Conservation (phyloP, 208 protist species). For the Leishmania aethiopica region DNA sequence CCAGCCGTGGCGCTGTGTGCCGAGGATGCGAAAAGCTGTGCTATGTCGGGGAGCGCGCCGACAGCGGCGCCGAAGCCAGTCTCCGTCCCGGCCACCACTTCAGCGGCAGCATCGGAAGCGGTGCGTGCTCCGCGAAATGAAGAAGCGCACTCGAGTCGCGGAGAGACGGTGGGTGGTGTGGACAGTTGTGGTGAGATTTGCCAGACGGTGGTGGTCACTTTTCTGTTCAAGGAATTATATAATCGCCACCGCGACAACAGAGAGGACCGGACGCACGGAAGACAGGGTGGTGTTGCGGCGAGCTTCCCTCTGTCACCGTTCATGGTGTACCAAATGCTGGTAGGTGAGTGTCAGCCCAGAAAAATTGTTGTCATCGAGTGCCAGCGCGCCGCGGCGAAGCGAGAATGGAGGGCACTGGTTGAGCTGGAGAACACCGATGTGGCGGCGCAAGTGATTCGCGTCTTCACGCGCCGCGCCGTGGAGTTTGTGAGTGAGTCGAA, state of each 20-base stretch:
- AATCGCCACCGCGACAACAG: slow-evolving; percentile 24
- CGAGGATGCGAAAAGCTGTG: not conserved
- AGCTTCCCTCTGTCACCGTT: slow-evolving; percentile 46
- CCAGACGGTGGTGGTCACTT: slow-evolving; percentile 11
- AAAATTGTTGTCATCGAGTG: slow-evolving; percentile 49
- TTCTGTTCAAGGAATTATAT: slow-evolving; percentile 15
- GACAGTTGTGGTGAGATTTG: not conserved
- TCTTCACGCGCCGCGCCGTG: slow-evolving; percentile 29
- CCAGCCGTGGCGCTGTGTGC: not conserved
- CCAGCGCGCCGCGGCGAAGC: not conserved
- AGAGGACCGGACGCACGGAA: not conserved
- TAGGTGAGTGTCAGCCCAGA: slow-evolving; percentile 36
- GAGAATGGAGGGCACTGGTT: slow-evolving; percentile 44
- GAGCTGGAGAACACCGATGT: slow-evolving; percentile 43
- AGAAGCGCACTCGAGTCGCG: not conserved
- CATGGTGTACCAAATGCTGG: slow-evolving; percentile 59
- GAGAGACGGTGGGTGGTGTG: not conserved
- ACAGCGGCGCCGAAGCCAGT: not conserved
- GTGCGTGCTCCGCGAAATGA: not conserved
- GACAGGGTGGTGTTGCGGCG: not conserved
- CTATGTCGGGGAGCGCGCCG: not conserved
- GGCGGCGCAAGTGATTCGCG: slow-evolving; percentile 36
- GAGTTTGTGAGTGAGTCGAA: slow-evolving; percentile 33
- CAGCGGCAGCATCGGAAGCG: not conserved
- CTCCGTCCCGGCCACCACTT: not conserved